Evolutionary conservation across 2,329 filamentous ascomycete genomes (phyloP), one percentile per base, ranked within the genome.

Genomic region (Golovinomyces cichoracearum): DNA sequence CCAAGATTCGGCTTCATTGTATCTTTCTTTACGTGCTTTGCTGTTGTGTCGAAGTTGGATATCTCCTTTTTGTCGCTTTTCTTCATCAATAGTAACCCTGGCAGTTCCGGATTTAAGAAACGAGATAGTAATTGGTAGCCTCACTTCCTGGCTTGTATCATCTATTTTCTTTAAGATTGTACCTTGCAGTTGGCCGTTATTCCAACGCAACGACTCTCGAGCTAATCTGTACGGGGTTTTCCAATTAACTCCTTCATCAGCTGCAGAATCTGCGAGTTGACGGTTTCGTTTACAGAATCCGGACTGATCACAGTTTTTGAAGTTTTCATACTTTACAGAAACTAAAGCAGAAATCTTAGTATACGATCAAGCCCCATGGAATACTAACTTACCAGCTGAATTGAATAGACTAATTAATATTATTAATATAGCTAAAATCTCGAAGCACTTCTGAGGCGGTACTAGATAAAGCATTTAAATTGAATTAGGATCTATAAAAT

Each of bases 231-330:
- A 98, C 0, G 88, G 88, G 6, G 84, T 78, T 55, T 69, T 68
- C 81, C 84, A 94, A 25, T 70, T 68, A 7, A 74, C 70, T 51
- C 74, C 76, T 49, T 74, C 66, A 38, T 74, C 66, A 42, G 73
- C 65, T 53, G 78, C 84, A 53, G 73, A 68, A 64, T 95, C 86
- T 61, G 90, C 90, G 61, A 82, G 86, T 35, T 75, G 81, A 62
- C 90, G 78, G 66, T 95, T 95, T 55, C 90, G 82, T 62, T 85
- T 90, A 67, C 90, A 98, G 68, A 98, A 98, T 58, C 90, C 90
- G 4, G 88, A 90, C 62, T 98, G 88, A 56, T 81, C 68, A 67
- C 90, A 98, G 58, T 81, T 93, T 62, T 95, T 98, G 72, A 95
- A 98, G 63, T 93, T 86, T 58, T 93, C 78, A 61, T 93, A 81